A percentile compares a stretch with the other conserved stretches of the same genome.
These are phyloP conservation scores for Xylariales sp. DNA, from an alignment of 2,329 filamentous ascomycete species.

Conservation along the genomic window DNA sequence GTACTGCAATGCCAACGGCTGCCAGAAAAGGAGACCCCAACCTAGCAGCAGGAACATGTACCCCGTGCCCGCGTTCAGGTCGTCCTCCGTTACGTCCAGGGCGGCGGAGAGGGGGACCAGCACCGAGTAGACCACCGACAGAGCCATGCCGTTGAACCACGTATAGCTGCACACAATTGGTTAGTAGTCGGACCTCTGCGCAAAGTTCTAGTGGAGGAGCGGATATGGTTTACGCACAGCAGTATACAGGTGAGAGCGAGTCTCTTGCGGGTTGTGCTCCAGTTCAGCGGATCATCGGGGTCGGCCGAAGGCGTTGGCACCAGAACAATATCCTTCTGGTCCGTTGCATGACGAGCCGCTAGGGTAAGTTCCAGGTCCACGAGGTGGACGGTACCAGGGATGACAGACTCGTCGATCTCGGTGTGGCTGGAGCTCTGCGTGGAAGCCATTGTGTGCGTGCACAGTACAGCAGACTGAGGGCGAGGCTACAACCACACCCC, in stretches of 20 bases:
- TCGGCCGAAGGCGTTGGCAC: slow-evolving; percentile 45
- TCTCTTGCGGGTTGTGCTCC: slow-evolving; percentile 28
- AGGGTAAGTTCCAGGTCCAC: slow-evolving; percentile 31
- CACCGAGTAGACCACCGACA: slow-evolving; percentile 24
- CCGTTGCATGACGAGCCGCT: slow-evolving; percentile 25
- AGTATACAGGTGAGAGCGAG: slow-evolving; percentile 21
- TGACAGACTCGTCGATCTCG: slow-evolving; percentile 19
- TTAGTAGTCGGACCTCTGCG: slow-evolving; percentile 9
- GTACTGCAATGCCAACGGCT: slow-evolving; percentile 40
- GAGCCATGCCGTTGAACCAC: slow-evolving; percentile 34
- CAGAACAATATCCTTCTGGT: slow-evolving; percentile 39
- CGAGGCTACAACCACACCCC: no score
- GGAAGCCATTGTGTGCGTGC: no score
- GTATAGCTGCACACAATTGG: slow-evolving; percentile 25
- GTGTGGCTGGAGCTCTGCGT: slow-evolving; percentile 5
- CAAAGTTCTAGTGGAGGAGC: no score
- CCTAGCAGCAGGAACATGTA: slow-evolving; percentile 36
- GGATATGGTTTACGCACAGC: slow-evolving; percentile 15
- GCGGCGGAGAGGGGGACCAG: slow-evolving; percentile 21
- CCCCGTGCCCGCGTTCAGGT: slow-evolving; percentile 24
- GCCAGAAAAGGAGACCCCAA: slow-evolving; percentile 41
- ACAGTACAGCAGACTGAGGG: no score
- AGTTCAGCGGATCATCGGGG: slow-evolving; percentile 50
- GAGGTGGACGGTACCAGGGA: slow-evolving; percentile 36
- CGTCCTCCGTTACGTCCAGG: slow-evolving; percentile 16